Evolutionary conservation across 139 green algal genomes (phyloP).

Genomic region (Chlorella sp.): DNA sequence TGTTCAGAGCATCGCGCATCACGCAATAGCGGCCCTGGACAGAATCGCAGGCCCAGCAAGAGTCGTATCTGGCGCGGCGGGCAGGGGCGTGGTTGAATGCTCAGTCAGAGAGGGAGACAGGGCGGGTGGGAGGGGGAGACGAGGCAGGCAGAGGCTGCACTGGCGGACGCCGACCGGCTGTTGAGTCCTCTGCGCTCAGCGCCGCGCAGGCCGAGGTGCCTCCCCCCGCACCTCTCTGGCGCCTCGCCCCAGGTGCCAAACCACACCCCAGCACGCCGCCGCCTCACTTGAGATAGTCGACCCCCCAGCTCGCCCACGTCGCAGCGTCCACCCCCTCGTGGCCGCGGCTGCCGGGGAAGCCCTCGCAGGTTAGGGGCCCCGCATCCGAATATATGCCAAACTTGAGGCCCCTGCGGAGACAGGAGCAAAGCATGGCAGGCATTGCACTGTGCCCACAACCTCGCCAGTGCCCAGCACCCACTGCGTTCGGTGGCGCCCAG

Average conservation of each 20-base stretch:
- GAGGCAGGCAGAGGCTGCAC: too few relatives aligned
- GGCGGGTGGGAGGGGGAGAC: too few relatives aligned
- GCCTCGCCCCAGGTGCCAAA: conserved; percentile 2
- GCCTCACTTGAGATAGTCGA: too few relatives aligned
- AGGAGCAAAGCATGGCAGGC: neutral
- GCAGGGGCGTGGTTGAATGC: neutral
- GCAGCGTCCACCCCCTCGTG: conserved; percentile 61
- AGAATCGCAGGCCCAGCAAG: too few relatives aligned
- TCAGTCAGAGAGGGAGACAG: neutral
- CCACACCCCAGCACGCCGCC: too few relatives aligned
- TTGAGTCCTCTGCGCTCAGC: too few relatives aligned
- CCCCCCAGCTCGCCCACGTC: conserved; percentile 70
- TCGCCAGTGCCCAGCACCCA: too few relatives aligned
- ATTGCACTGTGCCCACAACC: too few relatives aligned
- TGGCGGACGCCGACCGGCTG: too few relatives aligned
- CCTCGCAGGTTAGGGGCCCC: conserved; percentile 67
- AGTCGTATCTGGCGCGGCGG: too few relatives aligned
- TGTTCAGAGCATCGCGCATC: conserved; percentile 54
- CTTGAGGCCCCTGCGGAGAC: conserved; percentile 45
- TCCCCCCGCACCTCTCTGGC: too few relatives aligned
- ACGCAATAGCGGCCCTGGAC: neutral
- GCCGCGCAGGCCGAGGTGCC: too few relatives aligned
- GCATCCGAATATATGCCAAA: conserved; percentile 75
- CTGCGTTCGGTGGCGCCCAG: neutral
- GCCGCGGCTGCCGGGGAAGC: conserved; percentile 61